These are phyloP conservation scores for Trypethelium eluteriae DNA, from an alignment of 495 filamentous ascomycete genomes.

Conservation along the genomic window DNA sequence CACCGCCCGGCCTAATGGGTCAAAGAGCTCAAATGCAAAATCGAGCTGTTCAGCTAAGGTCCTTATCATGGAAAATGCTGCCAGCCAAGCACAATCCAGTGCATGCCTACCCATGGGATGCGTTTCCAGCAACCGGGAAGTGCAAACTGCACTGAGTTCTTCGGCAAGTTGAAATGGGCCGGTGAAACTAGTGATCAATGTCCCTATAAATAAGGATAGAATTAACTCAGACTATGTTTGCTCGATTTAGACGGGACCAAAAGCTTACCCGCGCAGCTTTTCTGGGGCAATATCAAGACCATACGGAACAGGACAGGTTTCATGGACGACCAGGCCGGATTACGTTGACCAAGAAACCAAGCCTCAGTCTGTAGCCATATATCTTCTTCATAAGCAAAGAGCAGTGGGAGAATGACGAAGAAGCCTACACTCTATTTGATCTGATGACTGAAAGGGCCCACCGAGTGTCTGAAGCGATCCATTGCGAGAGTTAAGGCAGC, in stretches of 20 bases:
- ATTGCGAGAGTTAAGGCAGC: constrained; percentile 14
- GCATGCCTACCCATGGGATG: constrained; percentile 16
- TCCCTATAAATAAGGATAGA: neutral
- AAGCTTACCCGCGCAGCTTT: neutral
- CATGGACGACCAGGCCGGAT: constrained; percentile 15
- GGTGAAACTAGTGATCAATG: neutral
- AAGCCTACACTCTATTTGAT: constrained; percentile 11
- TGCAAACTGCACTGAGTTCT: neutral
- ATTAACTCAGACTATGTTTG: neutral
- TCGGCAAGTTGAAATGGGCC: neutral
- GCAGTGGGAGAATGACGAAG: neutral
- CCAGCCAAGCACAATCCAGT: constrained; percentile 17
- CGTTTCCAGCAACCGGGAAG: neutral
- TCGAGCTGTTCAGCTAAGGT: constrained; percentile 20
- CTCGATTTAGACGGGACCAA: neutral
- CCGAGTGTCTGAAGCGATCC: constrained; percentile 14
- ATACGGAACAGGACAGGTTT: constrained; percentile 8
- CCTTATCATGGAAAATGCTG: constrained; percentile 16
- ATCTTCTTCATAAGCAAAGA: neutral
- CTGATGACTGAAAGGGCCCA: constrained; percentile 13
- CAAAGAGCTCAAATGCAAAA: constrained; percentile 20
- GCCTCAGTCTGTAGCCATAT: constrained; percentile 18
- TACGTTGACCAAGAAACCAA: constrained; percentile 18
- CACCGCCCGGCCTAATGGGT: constrained; percentile 6
- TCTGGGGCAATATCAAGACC: neutral